Evolutionary conservation across 2,329 filamentous ascomycete genomes (phyloP), one percentile per base, ranked within the genome.

Genomic region (Xylariaceae sp.): DNA sequence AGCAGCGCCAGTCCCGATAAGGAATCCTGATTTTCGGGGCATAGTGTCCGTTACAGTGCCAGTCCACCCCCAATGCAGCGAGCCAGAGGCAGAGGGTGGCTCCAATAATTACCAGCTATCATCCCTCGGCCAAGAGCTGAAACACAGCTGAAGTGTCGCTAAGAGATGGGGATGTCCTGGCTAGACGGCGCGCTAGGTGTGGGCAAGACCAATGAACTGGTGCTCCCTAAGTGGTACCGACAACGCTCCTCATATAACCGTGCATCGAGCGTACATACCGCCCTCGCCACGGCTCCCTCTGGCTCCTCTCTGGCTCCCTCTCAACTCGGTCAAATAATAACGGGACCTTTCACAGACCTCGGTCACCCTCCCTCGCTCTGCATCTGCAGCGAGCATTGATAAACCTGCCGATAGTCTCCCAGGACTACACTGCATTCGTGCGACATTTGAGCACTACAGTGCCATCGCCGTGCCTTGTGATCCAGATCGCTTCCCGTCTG

Each of bases 21-120:
- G 42, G 17, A 49, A 49, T 30, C 17, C 17, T 49, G 47, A 49
- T 49, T 49, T 30, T 49, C 47, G 44, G 42, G 15, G 9, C 4
- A 53, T 50, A 58, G 50, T 58, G 56, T 45, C 56, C 52, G 44
- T 15, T 17, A 56, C 56, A 51, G 56, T 59, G 49, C 23, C 8
- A 6, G 30, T 45, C 8, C 17, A n/a, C 15, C 23, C 23, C 23
- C 23, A 30, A 30, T 30, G 23, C 23, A 30, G 23, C 23, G 23
- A 30, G 23, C 23, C 37, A 42, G 37, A 42, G 37, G 37, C 37
- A 42, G 23, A 30, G 23, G 23, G 23, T 30, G 23, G 11, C 37
- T 13, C 37, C 37, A 42, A 42, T 42, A 13, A 8, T 7, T 49
- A 55, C n/a, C 13, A n/a, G 42, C 13, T 45, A 45, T 45, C 42